Percentiles rank a stretch among this genome's conserved stretches.
Evolutionary conservation across 371 early-diverging fungal genomes (phyloP).

Genomic region (Mucor racemosus): DNA sequence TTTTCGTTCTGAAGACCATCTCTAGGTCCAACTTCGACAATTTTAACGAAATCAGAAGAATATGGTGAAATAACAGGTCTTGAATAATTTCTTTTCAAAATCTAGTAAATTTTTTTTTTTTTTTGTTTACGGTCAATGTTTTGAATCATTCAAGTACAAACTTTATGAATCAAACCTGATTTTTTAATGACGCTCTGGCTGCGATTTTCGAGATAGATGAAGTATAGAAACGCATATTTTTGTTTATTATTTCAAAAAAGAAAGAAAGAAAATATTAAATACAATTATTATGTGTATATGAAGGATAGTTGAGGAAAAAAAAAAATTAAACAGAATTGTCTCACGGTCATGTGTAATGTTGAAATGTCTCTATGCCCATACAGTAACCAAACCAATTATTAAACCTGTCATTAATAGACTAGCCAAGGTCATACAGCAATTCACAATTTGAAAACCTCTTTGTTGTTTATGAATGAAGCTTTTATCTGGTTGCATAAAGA

Average conservation of each 20-base stretch:
- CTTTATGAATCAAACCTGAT: background rate
- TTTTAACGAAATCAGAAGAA: conserved; percentile 61
- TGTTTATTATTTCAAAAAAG: background rate
- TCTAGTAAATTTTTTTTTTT: background rate
- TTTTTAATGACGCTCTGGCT: background rate
- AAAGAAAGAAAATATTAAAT: background rate
- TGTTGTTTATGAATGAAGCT: background rate
- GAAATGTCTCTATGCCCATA: conserved; percentile 7
- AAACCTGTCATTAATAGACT: conserved; percentile 25
- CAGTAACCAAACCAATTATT: conserved; percentile 19
- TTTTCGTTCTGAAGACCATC: conserved; percentile 98
- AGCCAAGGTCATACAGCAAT: conserved; percentile 17
- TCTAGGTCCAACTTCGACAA: conserved; percentile 94
- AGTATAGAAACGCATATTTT: conserved; percentile 6
- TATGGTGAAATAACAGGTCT: conserved; percentile 6
- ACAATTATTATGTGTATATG: background rate
- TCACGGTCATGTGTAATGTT: conserved; percentile 25
- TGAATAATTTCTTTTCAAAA: conserved; percentile 14
- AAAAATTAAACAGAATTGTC: conserved; percentile 8
- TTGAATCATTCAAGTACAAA: background rate
- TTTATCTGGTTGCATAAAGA: conserved; percentile 9
- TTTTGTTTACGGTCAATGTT: background rate
- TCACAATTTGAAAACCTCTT: conserved; percentile 21
- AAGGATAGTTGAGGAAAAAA: too few species aligned
- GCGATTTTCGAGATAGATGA: conserved; percentile 10